Percentiles rank a stretch among this genome's conserved stretches.
Evolutionary conservation across 352 stramenopile species (phyloP).

Genomic region (Albugo candida): DNA sequence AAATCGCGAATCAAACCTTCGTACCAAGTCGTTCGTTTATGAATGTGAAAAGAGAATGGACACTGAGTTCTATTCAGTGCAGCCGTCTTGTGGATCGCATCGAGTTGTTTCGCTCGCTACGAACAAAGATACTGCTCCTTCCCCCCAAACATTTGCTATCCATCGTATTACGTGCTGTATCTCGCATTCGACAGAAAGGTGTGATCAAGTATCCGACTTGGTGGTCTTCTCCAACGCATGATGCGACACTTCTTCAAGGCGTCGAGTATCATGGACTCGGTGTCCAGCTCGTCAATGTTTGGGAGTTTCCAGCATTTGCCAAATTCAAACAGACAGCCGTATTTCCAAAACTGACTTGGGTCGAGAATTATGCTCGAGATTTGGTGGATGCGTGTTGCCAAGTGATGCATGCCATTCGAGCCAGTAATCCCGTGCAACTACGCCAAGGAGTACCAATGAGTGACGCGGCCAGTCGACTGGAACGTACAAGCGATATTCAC

Average conservation of each 20-base stretch:
- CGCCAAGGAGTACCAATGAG: neutral
- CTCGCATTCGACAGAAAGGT: neutral
- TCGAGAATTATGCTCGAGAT: constrained; percentile 49
- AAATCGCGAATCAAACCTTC: neutral
- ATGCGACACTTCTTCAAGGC: constrained; percentile 63
- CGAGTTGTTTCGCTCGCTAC: constrained; percentile 57
- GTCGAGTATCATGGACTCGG: constrained; percentile 71
- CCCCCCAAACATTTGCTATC: constrained; percentile 35
- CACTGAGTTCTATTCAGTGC: constrained; percentile 31
- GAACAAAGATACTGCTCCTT: constrained; percentile 43
- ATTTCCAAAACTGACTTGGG: constrained; percentile 48
- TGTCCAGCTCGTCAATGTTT: constrained; percentile 39
- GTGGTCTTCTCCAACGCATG: constrained; percentile 56
- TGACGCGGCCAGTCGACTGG: neutral
- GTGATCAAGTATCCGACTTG: constrained; percentile 27
- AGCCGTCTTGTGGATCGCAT: constrained; percentile 53
- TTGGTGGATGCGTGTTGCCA: constrained; percentile 14
- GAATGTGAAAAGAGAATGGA: constrained; percentile 39
- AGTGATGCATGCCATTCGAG: neutral
- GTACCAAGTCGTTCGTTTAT: constrained; percentile 31
- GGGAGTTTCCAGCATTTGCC: constrained; percentile 42
- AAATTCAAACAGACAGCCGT: constrained; percentile 13
- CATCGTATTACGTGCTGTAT: constrained; percentile 12
- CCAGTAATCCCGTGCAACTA: too few species aligned
- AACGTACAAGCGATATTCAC: neutral